Evolutionary conservation across 2,329 filamentous ascomycete genomes (phyloP).

Genomic region (Metarhizium anisopliae): DNA sequence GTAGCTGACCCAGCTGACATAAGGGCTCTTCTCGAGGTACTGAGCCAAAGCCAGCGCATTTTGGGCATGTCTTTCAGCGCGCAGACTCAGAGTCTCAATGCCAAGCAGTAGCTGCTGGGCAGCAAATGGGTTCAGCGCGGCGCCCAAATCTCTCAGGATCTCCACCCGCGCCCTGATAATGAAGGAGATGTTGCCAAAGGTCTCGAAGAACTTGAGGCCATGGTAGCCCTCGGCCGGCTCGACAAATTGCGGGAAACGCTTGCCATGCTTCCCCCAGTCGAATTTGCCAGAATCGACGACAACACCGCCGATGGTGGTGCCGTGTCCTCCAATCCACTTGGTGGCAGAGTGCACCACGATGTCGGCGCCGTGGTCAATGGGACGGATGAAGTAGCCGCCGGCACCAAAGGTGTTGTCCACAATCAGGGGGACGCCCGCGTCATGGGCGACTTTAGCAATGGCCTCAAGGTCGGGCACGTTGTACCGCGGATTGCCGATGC

Average conservation of each 20-base stretch:
- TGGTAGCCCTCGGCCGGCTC: constrained; percentile 87
- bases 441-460: constrained; percentile 70
- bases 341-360: constrained; percentile 92
- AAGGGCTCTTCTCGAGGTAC: constrained; percentile 74
- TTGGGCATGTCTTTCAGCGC: constrained; percentile 75
- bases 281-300: constrained; percentile 87
- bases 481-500: constrained; percentile 87
- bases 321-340: constrained; percentile 96
- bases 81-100: constrained; percentile 79
- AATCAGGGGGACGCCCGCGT: constrained; percentile 56
- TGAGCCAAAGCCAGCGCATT: constrained; percentile 74
- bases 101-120: constrained; percentile 89
- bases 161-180: constrained; percentile 83
- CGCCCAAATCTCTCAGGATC: constrained; percentile 78
- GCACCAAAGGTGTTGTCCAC: constrained; percentile 95
- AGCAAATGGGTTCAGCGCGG: constrained; percentile 77
- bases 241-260: constrained; percentile 85
- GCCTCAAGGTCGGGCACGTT: constrained; percentile 87
- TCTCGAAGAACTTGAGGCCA: constrained; percentile 89
- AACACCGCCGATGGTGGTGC: constrained; percentile 81
- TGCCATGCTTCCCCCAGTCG: constrained; percentile 78
- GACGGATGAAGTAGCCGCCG: constrained; percentile 78
- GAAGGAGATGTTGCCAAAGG: constrained; percentile 75
- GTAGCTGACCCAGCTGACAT: constrained; percentile 92
- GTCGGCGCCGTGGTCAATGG: constrained; percentile 84